Evolutionary conservation across 345 rosid species (phyloP).

Genomic region (Carallia brachiata): DNA sequence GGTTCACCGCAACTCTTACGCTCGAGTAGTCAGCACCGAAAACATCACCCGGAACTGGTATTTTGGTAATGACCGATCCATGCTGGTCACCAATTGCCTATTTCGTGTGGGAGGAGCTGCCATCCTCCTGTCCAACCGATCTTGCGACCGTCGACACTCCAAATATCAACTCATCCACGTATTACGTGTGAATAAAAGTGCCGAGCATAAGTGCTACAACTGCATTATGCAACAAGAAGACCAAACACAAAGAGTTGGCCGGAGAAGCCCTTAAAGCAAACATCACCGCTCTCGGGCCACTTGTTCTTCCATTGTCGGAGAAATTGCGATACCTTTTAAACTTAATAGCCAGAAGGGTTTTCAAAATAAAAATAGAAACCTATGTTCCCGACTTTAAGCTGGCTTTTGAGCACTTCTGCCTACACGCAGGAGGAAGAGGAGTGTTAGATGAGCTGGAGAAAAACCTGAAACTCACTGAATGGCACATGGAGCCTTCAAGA

Average conservation of each 20-base stretch:
- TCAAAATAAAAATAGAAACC: background rate
- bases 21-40: slow-evolving; percentile 28
- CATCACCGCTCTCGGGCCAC: slow-evolving; percentile 20
- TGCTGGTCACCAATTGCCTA: slow-evolving; percentile 28
- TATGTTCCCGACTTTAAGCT: slow-evolving; percentile 17
- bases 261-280: slow-evolving; percentile 22
- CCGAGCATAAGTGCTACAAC: slow-evolving; percentile 16
- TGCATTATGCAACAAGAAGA: slow-evolving; percentile 23
- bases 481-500: slow-evolving; percentile 11
- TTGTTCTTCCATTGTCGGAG: slow-evolving; percentile 26
- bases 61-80: slow-evolving; percentile 19
- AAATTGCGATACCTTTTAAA: slow-evolving; percentile 16
- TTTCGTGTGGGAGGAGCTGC: slow-evolving; percentile 32
- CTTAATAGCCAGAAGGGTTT: background rate
- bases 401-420: slow-evolving; percentile 19
- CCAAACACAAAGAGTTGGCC: slow-evolving; percentile 2
- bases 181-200: slow-evolving; percentile 22
- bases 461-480: slow-evolving; percentile 4
- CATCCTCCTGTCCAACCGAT: slow-evolving; percentile 20
- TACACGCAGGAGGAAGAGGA: slow-evolving; percentile 12
- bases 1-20: slow-evolving; percentile 25
- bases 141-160: slow-evolving; percentile 19
- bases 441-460: slow-evolving; percentile 12
- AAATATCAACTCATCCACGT: slow-evolving; percentile 23
- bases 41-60: slow-evolving; percentile 24